Conservation (phyloP, 2,329 filamentous ascomycete species). For the Purpureocillium lavendulum region DNA sequence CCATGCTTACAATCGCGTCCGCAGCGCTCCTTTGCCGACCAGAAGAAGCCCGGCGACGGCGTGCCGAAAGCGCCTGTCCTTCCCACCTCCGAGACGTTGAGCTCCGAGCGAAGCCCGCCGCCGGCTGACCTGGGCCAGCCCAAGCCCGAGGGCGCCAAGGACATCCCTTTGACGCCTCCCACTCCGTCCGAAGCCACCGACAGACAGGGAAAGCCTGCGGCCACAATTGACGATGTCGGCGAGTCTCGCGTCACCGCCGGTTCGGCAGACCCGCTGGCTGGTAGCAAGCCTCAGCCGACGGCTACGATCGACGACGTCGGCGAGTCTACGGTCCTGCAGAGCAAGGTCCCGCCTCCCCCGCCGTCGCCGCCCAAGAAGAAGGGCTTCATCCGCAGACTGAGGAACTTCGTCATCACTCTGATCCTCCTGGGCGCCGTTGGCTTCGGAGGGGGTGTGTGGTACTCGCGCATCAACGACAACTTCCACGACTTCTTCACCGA, state of each 20-base stretch:
- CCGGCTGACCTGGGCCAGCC: slow-evolving; percentile 27
- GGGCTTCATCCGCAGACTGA: slow-evolving; percentile 62
- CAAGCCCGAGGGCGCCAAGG: slow-evolving; percentile 25
- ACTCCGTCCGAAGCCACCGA: slow-evolving; percentile 11
- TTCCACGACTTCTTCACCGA: slow-evolving; percentile 99
- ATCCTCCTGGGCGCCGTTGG: slow-evolving; percentile 67
- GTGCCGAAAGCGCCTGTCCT: slow-evolving; percentile 42
- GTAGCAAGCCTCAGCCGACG: too few species aligned
- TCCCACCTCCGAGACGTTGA: slow-evolving; percentile 44
- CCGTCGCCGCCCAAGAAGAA: slow-evolving; percentile 44
- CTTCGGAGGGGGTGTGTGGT: slow-evolving; percentile 85
- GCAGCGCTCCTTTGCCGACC: slow-evolving; percentile 50
- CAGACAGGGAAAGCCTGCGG: slow-evolving; percentile 5
- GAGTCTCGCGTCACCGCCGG: slow-evolving; percentile 7
- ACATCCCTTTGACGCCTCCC: slow-evolving; percentile 20
- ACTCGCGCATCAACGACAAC: slow-evolving; percentile 88
- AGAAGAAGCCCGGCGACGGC: slow-evolving; percentile 41
- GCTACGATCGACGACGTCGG: slow-evolving; percentile 12
- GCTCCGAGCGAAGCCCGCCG: slow-evolving; percentile 34
- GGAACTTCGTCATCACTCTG: slow-evolving; percentile 69
- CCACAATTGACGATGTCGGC: slow-evolving; percentile 10
- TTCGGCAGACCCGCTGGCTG: slow-evolving; percentile 6
- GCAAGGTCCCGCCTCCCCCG: slow-evolving; percentile 19
- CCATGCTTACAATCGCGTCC: neutral
- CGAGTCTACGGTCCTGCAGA: slow-evolving; percentile 7